These are phyloP conservation scores for Chlorella sp. DNA, from an alignment of 139 green algal species.

Conservation along the genomic window DNA sequence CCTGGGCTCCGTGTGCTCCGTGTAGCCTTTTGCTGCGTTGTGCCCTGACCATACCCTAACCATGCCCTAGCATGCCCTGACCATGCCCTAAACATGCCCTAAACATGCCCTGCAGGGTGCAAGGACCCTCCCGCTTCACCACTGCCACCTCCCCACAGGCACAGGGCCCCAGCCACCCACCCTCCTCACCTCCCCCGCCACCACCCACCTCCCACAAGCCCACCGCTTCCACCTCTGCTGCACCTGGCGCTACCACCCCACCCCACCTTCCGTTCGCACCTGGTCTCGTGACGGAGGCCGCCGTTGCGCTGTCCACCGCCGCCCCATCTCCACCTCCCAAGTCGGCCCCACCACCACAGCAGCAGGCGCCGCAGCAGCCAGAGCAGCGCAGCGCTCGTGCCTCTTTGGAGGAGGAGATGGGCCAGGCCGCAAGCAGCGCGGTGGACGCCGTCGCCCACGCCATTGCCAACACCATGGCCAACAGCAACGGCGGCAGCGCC, in stretches of 20 bases:
- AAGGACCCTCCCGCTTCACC: background rate
- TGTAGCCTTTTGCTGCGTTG: no score
- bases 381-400: background rate
- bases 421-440: background rate
- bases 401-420: background rate
- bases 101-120: background rate
- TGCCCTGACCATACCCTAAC: no score
- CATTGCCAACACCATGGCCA: background rate
- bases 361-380: background rate
- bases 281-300: no score
- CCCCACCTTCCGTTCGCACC: no score
- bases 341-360: background rate
- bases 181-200: background rate
- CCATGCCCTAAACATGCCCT: no score
- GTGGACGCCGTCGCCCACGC: background rate
- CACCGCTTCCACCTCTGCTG: no score
- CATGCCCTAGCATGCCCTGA: no score
- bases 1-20: no score
- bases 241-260: no score
- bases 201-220: background rate
- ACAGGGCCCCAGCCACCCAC: background rate
- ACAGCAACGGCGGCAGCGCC: no score
- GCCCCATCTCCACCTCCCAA: background rate
- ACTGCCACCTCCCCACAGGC: background rate
- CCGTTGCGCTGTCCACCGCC: no score